Evolutionary conservation across 441 rosid species (phyloP).

Genomic region (Jatropha podagrica): DNA sequence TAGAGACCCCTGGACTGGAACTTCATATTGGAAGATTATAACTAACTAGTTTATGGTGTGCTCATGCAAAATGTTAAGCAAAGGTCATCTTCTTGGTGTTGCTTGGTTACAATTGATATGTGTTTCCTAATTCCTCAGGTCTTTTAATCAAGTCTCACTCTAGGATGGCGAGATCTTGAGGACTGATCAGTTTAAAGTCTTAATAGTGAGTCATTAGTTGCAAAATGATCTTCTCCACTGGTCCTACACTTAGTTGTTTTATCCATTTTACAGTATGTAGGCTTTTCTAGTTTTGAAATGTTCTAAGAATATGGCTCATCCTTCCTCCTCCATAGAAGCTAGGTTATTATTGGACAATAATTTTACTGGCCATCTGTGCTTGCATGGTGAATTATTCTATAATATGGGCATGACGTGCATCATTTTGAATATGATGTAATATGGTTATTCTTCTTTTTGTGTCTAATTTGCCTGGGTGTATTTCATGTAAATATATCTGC

Average conservation of each 20-base stretch:
- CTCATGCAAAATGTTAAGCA: neutral
- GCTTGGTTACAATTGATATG: conserved; percentile 1
- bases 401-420: neutral
- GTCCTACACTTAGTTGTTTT: neutral
- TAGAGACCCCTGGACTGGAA: neutral
- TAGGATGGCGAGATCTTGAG: neutral
- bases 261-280: neutral
- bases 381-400: neutral
- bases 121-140: too few species aligned
- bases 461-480: neutral
- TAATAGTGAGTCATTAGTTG: neutral
- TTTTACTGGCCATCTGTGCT: neutral
- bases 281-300: neutral
- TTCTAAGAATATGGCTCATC: neutral
- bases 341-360: neutral
- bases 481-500: neutral
- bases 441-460: neutral
- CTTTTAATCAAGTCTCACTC: too few species aligned
- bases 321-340: neutral
- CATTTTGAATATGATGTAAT: neutral
- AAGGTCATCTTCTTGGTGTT: conserved; percentile 4
- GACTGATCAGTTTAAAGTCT: neutral
- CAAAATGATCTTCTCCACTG: neutral
- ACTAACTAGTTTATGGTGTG: neutral
- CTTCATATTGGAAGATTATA: neutral